Conservation (phyloP, 495 filamentous ascomycete species). For the Neurospora sp. region DNA sequence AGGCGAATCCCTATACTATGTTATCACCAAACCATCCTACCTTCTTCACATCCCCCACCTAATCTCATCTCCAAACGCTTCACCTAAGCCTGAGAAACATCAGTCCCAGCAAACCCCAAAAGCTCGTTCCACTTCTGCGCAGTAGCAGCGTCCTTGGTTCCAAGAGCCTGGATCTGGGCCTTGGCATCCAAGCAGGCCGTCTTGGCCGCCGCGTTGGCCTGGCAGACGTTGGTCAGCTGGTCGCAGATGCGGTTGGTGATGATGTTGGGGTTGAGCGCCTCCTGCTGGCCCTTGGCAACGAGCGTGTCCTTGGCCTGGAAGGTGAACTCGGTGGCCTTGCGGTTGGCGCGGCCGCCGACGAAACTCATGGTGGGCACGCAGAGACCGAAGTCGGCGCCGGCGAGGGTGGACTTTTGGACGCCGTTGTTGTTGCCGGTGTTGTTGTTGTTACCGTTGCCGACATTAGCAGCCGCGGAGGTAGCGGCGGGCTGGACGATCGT, state of each 20-base stretch:
- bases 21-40: neutral
- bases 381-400: conserved; percentile 37
- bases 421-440: neutral
- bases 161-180: conserved; percentile 27
- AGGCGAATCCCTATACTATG: neutral
- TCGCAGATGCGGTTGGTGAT: conserved; percentile 58
- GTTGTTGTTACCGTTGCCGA: neutral
- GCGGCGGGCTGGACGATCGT: conserved; percentile 11
- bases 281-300: conserved; percentile 38
- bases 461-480: conserved; percentile 8
- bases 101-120: conserved; percentile 31
- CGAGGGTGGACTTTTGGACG: conserved; percentile 17
- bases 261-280: conserved; percentile 51
- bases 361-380: conserved; percentile 48
- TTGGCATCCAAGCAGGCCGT: conserved; percentile 34
- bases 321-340: conserved; percentile 38
- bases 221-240: conserved; percentile 48
- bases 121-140: conserved; percentile 34
- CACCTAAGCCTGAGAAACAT: conserved; percentile 2
- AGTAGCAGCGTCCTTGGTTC: conserved; percentile 29
- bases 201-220: conserved; percentile 44
- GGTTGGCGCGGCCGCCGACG: conserved; percentile 35
- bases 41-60: neutral
- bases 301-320: conserved; percentile 42
- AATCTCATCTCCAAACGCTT: neutral